A percentile compares a stretch with the other conserved stretches of the same genome.
Conservation (phyloP, 768 basidiomycete species). For the Termitomyces sp. region DNA sequence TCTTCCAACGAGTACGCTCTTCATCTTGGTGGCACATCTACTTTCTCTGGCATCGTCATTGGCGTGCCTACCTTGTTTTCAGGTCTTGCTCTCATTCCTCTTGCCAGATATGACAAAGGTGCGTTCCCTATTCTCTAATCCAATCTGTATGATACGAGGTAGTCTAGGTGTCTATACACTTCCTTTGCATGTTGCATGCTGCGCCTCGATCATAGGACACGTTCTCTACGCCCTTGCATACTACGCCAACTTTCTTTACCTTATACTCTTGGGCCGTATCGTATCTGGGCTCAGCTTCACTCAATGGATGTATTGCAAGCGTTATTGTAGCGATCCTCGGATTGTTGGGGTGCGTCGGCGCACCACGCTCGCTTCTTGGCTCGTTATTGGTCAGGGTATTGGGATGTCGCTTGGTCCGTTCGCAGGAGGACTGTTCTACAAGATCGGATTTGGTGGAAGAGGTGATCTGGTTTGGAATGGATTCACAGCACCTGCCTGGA, state of each 20-base stretch:
- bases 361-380: constrained; percentile 56
- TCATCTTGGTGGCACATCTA: constrained; percentile 58
- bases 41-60: constrained; percentile 62
- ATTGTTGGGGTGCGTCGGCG: constrained; percentile 59
- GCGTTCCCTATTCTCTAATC: constrained; percentile 2
- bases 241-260: constrained; percentile 50
- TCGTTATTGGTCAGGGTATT: constrained; percentile 56
- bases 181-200: constrained; percentile 52
- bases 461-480: constrained; percentile 49
- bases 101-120: constrained; percentile 55
- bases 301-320: constrained; percentile 62
- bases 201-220: constrained; percentile 46
- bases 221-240: constrained; percentile 60
- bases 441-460: constrained; percentile 45
- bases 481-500: constrained; percentile 60
- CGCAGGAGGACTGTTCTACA: constrained; percentile 55
- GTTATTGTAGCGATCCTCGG: constrained; percentile 66
- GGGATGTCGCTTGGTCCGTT: constrained; percentile 64
- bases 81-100: constrained; percentile 49
- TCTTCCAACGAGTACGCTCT: constrained; percentile 60
- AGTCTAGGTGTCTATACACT: constrained; percentile 44
- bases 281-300: constrained; percentile 56
- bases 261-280: constrained; percentile 67
- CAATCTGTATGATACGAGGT: background rate
- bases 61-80: constrained; percentile 64